Evolutionary conservation across 345 rosid genomes (phyloP).

Genomic region (Citrus maxima): DNA sequence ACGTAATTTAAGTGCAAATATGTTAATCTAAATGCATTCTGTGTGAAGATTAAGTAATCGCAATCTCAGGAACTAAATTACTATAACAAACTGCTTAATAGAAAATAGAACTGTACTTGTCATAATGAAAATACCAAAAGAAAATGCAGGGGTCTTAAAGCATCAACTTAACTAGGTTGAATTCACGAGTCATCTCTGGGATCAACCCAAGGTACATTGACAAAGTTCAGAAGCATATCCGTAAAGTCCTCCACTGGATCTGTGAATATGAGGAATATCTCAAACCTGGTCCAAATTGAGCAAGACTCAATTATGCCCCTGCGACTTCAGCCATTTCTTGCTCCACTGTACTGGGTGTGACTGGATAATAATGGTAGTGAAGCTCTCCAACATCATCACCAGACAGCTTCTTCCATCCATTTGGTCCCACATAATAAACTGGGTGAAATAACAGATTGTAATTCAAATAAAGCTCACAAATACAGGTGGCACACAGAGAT

Average conservation of each 20-base stretch:
- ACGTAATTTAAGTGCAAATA: background rate
- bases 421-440: constrained; percentile 94
- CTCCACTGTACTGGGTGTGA: constrained; percentile 53
- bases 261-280: background rate
- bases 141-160: background rate
- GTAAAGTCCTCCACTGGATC: background rate
- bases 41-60: background rate
- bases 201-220: background rate
- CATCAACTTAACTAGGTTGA: constrained; percentile 10
- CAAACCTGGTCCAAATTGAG: constrained; percentile 6
- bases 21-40: background rate
- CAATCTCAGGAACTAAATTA: background rate
- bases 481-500: background rate
- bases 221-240: constrained; percentile 14
- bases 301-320: constrained; percentile 21
- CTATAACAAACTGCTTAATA: background rate
- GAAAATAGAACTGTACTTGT: constrained; percentile 3
- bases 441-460: constrained; percentile 16
- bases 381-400: constrained; percentile 98
- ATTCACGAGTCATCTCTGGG: background rate
- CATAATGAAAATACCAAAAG: background rate
- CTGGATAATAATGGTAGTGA: constrained; percentile 80
- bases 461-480: background rate
- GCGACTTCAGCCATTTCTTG: constrained; percentile 87
- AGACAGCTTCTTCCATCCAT: constrained; percentile 92